Evolutionary conservation across 2,329 filamentous ascomycete genomes (phyloP).

Genomic region (Fusarium oligoseptatum): DNA sequence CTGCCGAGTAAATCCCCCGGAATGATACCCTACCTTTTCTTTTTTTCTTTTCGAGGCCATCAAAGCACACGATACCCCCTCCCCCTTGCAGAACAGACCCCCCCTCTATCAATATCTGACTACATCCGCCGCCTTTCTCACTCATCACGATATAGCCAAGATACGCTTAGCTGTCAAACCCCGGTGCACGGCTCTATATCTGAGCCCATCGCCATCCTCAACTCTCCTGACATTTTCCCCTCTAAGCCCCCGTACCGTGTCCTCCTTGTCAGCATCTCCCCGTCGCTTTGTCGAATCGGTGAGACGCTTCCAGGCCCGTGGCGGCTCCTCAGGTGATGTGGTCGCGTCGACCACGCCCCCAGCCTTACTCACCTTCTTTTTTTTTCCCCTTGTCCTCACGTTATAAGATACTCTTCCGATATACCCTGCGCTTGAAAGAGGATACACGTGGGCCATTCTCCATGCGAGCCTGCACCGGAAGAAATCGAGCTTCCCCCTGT

Average conservation of each 20-base stretch:
- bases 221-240: constrained; percentile 30
- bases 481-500: neutral
- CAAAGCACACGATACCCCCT: constrained; percentile 18
- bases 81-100: neutral
- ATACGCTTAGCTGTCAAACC: neutral
- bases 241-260: neutral
- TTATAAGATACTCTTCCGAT: neutral
- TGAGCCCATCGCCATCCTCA: constrained; percentile 6
- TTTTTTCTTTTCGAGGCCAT: neutral
- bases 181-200: constrained; percentile 16
- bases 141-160: constrained; percentile 26
- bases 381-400: neutral
- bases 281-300: constrained; percentile 33
- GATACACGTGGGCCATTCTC: constrained; percentile 20
- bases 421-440: neutral
- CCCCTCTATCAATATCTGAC: constrained; percentile 10
- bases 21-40: constrained; percentile 9
- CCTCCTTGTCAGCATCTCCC: constrained; percentile 6
- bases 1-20: constrained; percentile 22
- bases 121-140: constrained; percentile 28
- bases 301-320: constrained; percentile 25
- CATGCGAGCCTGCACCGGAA: constrained; percentile 24
- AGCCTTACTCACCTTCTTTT: constrained; percentile 4
- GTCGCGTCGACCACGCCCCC: constrained; percentile 3
- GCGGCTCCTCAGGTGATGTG: constrained; percentile 33